Evolutionary conservation across 768 basidiomycete genomes (phyloP).

Genomic region (Termitomyces sp.): DNA sequence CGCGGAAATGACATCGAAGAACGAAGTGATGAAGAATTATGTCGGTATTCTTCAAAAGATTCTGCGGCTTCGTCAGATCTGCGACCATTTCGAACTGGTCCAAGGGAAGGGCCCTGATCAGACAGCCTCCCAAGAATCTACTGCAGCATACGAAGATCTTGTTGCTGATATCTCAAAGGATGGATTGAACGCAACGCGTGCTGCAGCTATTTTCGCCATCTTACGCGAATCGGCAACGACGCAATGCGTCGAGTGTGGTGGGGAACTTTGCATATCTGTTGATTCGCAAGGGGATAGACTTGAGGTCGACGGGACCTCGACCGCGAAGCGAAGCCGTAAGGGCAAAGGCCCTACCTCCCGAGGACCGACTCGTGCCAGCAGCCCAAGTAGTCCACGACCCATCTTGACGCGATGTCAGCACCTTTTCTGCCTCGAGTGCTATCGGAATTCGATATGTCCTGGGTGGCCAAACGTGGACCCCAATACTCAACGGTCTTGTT

Average conservation of each 20-base stretch:
- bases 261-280: slow-evolving; percentile 58
- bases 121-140: slow-evolving; percentile 41
- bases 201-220: slow-evolving; percentile 79
- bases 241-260: slow-evolving; percentile 85
- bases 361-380: slow-evolving; percentile 69
- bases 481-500: slow-evolving; percentile 62
- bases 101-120: slow-evolving; percentile 56
- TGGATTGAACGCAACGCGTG: slow-evolving; percentile 73
- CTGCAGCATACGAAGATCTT: slow-evolving; percentile 74
- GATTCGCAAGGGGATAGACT: slow-evolving; percentile 47
- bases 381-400: slow-evolving; percentile 59
- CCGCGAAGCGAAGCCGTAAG: slow-evolving; percentile 46
- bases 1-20: slow-evolving; percentile 78
- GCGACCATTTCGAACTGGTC: slow-evolving; percentile 92
- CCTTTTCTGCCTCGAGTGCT: slow-evolving; percentile 86
- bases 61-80: slow-evolving; percentile 93
- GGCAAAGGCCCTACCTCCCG: slow-evolving; percentile 56
- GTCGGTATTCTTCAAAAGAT: slow-evolving; percentile 97
- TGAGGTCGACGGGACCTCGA: slow-evolving; percentile 47
- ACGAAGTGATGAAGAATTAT: slow-evolving; percentile 97
- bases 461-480: slow-evolving; percentile 73
- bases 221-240: slow-evolving; percentile 84
- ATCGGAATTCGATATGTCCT: slow-evolving; percentile 72
- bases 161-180: slow-evolving; percentile 70
- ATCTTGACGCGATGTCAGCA: slow-evolving; percentile 93